Evolutionary conservation across 2,329 filamentous ascomycete species (phyloP).

Genomic region (Aureobasidium mangrovei): DNA sequence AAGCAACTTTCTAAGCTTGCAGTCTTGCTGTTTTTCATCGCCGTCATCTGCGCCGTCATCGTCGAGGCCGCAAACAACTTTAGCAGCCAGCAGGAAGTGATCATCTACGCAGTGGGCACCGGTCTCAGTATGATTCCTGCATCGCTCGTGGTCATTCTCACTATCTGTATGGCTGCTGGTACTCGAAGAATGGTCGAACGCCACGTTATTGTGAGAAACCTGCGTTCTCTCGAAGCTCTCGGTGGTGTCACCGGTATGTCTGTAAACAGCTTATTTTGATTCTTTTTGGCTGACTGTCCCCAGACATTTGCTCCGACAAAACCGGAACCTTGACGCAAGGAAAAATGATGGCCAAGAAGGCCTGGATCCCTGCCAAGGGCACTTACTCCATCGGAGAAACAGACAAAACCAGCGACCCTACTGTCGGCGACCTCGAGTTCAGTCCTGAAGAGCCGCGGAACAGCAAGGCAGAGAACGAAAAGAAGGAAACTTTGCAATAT

Average conservation of each 20-base stretch:
- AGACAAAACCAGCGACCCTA: constrained; percentile 51
- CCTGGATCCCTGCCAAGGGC: constrained; percentile 52
- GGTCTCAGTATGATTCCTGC: constrained; percentile 55
- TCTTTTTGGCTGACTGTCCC: constrained; percentile 31
- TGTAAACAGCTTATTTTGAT: not conserved
- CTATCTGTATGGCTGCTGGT: constrained; percentile 43
- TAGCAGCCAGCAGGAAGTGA: constrained; percentile 47
- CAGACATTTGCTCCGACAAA: constrained; percentile 57
- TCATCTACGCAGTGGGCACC: constrained; percentile 57
- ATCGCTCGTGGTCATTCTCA: constrained; percentile 33
- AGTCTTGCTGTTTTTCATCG: constrained; percentile 64
- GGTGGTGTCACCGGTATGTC: constrained; percentile 45
- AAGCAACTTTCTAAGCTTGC: constrained; percentile 75
- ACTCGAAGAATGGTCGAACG: constrained; percentile 56
- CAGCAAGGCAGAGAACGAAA: constrained; percentile 14
- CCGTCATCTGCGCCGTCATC: constrained; percentile 56
- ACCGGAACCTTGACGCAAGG: constrained; percentile 51
- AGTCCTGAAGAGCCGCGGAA: constrained; percentile 15
- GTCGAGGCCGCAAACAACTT: constrained; percentile 55
- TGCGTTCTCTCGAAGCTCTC: constrained; percentile 56
- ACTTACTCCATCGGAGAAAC: constrained; percentile 53
- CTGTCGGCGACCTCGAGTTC: constrained; percentile 49
- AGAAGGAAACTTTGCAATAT: constrained; percentile 8
- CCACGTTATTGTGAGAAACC: constrained; percentile 57
- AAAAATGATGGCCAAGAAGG: constrained; percentile 55